phyloP scores from a whole-genome alignment of 2,329 filamentous ascomycete species.

The Aspergillus novoparasiticus region DNA sequence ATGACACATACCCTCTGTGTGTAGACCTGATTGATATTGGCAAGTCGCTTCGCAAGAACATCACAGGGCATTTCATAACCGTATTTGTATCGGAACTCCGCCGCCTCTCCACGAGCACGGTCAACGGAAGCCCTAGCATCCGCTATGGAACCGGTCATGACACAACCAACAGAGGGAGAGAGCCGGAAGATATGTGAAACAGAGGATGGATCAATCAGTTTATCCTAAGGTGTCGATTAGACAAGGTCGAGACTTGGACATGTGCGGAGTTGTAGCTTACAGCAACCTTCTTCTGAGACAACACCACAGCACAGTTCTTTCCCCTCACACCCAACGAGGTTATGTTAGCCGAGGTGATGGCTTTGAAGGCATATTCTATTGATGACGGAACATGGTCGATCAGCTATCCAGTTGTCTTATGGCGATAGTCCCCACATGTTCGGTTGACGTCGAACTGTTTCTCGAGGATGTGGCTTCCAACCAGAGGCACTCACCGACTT shows the following conservation, averaged over 20 bases:
- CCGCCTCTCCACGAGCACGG: slow-evolving; percentile 91
- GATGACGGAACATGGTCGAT: slow-evolving; percentile 27
- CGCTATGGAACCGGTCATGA: slow-evolving; percentile 98
- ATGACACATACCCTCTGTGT: slow-evolving; percentile 77
- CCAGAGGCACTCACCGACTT: slow-evolving; percentile 73
- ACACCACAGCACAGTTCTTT: slow-evolving; percentile 94
- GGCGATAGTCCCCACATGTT: slow-evolving; percentile 1
- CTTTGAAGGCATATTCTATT: slow-evolving; percentile 99
- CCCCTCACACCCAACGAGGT: slow-evolving; percentile 94
- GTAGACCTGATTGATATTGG: slow-evolving; percentile 99
- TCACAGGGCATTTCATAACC: slow-evolving; percentile 99
- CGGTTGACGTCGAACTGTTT: neutral
- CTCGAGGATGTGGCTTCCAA: neutral
- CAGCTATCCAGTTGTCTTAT: slow-evolving; percentile 28
- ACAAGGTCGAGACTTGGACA: slow-evolving; percentile 1
- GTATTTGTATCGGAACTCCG: slow-evolving; percentile 97
- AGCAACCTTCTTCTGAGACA: slow-evolving; percentile 99
- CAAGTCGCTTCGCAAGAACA: slow-evolving; percentile 91
- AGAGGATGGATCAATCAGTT: slow-evolving; percentile 95
- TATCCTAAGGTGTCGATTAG: slow-evolving; percentile 67
- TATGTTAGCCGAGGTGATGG: slow-evolving; percentile 98
- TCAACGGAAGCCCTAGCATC: slow-evolving; percentile 92
- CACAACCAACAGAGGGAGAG: slow-evolving; percentile 93
- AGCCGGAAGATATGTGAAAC: slow-evolving; percentile 98
- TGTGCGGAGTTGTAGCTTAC: slow-evolving; percentile 59